Conservation (phyloP, 768 basidiomycete species). For the Mycena vulgaris region DNA sequence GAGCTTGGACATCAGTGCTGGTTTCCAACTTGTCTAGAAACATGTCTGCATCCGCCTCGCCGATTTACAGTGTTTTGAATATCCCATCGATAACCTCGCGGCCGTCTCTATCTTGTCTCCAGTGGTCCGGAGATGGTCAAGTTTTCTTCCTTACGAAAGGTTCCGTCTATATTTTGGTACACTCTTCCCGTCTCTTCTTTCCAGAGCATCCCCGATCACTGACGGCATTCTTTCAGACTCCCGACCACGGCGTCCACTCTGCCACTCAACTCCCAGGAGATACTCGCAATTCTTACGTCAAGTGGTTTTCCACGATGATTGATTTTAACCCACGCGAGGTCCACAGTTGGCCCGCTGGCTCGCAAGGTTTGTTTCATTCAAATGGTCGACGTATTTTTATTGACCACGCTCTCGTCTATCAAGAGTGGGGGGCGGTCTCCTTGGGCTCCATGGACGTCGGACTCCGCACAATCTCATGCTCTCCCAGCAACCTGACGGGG, state of each 20-base stretch:
- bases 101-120: conserved; percentile 73
- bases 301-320: conserved; percentile 70
- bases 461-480: conserved; percentile 61
- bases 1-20: not conserved
- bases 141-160: conserved; percentile 75
- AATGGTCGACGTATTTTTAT: not conserved
- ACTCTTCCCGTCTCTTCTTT: conserved; percentile 28
- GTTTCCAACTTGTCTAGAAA: not conserved
- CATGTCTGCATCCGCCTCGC: not conserved
- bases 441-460: conserved; percentile 69
- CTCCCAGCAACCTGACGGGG: conserved; percentile 64
- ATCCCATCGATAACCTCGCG: conserved; percentile 75
- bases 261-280: conserved; percentile 47
- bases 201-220: not conserved
- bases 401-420: not conserved
- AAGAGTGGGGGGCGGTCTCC: conserved; percentile 64
- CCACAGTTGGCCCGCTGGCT: conserved; percentile 41
- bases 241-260: conserved; percentile 62
- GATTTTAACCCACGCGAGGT: conserved; percentile 53
- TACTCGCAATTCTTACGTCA: conserved; percentile 21
- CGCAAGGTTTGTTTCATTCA: conserved; percentile 38
- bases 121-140: conserved; percentile 86
- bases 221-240: conserved; percentile 65
- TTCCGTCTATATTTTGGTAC: conserved; percentile 78
- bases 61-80: conserved; percentile 65